phyloP scores from a whole-genome alignment of 768 basidiomycete species.

The Boletus coccyginus region DNA sequence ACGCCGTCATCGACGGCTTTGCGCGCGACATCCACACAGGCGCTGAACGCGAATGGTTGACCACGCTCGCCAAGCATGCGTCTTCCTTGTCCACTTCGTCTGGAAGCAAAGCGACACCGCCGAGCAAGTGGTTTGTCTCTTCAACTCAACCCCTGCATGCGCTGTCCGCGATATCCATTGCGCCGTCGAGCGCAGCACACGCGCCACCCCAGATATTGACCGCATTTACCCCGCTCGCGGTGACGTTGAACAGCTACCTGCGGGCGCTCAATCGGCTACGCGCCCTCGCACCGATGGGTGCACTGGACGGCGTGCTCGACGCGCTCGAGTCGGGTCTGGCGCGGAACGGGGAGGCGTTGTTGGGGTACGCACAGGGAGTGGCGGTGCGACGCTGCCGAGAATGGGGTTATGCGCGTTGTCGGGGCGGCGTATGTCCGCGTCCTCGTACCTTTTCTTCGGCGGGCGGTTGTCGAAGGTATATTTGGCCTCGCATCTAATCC shows the following conservation, averaged over 20 bases:
- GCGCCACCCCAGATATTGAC: slow-evolving; percentile 70
- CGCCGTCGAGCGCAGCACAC: slow-evolving; percentile 42
- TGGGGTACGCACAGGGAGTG: slow-evolving; percentile 43
- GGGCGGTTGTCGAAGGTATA: slow-evolving; percentile 73
- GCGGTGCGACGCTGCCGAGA: slow-evolving; percentile 34
- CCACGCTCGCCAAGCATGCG: slow-evolving; percentile 23
- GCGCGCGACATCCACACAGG: slow-evolving; percentile 38
- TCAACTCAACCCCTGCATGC: slow-evolving; percentile 32
- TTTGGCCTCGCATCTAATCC: slow-evolving; percentile 44
- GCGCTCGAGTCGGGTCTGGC: slow-evolving; percentile 54
- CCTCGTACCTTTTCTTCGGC: slow-evolving; percentile 67
- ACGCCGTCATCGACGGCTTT: slow-evolving; percentile 59
- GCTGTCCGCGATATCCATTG: slow-evolving; percentile 18
- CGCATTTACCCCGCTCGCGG: slow-evolving; percentile 73
- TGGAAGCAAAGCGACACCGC: slow-evolving; percentile 24
- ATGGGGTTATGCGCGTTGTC: slow-evolving; percentile 43
- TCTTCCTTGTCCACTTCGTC: background rate
- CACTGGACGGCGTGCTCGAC: slow-evolving; percentile 47
- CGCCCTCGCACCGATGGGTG: slow-evolving; percentile 67
- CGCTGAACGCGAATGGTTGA: slow-evolving; percentile 36
- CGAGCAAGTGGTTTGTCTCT: slow-evolving; percentile 54
- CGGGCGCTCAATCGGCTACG: slow-evolving; percentile 78
- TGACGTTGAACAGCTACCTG: slow-evolving; percentile 68
- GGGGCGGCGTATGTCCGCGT: slow-evolving; percentile 58
- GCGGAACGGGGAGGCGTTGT: slow-evolving; percentile 42